Base-by-base conservation (phyloP, 2,329 filamentous ascomycete species). In the Verticillium nonalfalfae region DNA sequence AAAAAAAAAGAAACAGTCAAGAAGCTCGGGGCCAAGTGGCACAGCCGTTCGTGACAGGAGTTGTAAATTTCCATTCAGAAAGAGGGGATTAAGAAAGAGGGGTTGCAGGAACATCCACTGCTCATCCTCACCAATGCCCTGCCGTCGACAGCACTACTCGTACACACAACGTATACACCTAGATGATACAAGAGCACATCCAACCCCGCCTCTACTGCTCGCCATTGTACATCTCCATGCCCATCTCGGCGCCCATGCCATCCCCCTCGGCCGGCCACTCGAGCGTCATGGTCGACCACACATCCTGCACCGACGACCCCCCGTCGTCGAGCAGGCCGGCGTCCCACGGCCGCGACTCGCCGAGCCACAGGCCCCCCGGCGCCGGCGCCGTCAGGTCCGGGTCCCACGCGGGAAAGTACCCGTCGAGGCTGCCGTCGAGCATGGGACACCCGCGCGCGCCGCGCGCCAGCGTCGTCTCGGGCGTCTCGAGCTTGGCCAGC, bases 251-350 rank as follows among this genome's bases (percentile, higher is more conserved):
- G 5, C 65, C 36, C 36, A 3, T 26, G 26, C 26, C 26, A 3
- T 38, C 36, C 39, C 15, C 39, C 14, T 56, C 68, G 35, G 65
- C 67, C 13, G 75, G 71, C 79, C 79, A 81, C 0, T 73, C 72
- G 75, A 77, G 75, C 0, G 76, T 81, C 78, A 81, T 80, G 3
- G 79, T 77, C 13, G 77, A 74, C 79, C 79, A 82, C 9, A 81
- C 64, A 63, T 81, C 79, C 59, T 80, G 73, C 60, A 76, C 76
- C 58, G 70, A 62, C 11, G 68, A 67, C 65, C 70, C 67, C 1
- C 59, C 66, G 31, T 59, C 62, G 61, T 26, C 54, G 18, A 54
- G 15, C 56, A 54, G 35, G 21, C 21, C n/a, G 57, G 9, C 65
- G 65, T 62, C 21, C 60, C 33, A 58, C n/a, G 35, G 58, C 58